Base-by-base conservation (phyloP, 106 monocot genomes). In the Gastrodia elata region DNA sequence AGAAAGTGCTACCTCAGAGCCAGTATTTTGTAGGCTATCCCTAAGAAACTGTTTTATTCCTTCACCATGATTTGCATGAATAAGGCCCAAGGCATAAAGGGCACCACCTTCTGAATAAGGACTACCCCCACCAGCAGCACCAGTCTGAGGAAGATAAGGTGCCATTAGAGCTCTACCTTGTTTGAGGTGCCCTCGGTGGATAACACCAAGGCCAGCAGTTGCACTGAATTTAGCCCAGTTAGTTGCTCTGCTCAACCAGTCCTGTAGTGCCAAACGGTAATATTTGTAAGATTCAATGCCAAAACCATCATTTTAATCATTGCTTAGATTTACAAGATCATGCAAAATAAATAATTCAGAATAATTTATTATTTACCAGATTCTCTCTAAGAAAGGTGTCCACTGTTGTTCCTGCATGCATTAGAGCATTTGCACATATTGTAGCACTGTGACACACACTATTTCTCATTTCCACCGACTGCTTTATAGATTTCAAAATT, bases 181-280 rank as follows among this genome's bases (percentile, higher is more conserved):
- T 77, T 91, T 93, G 68, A 99, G 91, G 56, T 99, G 98, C 15
- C 98, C 98, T 81, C 84, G 84, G 77, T 99, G 98, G 61, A 99
- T 99, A 77, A 99, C 93, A 36, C 98, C 98, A 61, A 99, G 82
- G 13, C 98, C 98, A 75, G 93, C 98, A 68, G 98, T 99, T 38
- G 98, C 93, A 79, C 93, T 99, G 56, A 99, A 99, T 68, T 99
- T 99, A 32, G 93, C 98, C 98, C 98, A 99, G 49, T 99, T 99
- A 49, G 98, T 99, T 56, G 98, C 98, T 81, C 93, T 91, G 68
- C 93, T 94, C 64, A 99, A 46, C 98, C 98, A 99, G 28, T 99
- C 98, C 98, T 99, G 78, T 13, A 46, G 76, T 22, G 35, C 16
- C 57, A 77, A 7, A 56, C 26, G 59, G 20, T 20, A 22, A 52